Base-by-base conservation (phyloP, 2,329 filamentous ascomycete genomes). In the Venturia carpophila region DNA sequence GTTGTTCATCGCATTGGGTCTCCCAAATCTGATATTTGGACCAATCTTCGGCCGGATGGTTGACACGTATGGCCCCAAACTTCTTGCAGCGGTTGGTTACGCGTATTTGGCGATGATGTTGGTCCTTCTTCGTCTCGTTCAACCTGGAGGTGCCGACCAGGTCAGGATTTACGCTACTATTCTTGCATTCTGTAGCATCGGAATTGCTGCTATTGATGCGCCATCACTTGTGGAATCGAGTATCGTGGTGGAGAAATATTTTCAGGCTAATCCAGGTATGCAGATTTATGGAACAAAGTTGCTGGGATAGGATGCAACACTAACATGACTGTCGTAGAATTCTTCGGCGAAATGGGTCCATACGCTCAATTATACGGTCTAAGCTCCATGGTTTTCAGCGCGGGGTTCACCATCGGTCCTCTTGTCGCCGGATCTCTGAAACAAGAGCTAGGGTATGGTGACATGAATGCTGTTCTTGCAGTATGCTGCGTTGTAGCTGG, bases 341-440 rank as follows among this genome's bases (percentile, higher is more conserved):
- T 83, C 62, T 87, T 87, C 68, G 82, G 83, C 0, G 73, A 76
- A 0, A 76, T 81, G 5, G 82, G 83, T 0, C 85, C 85, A 0
- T 87, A 87, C 70, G 85, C 85, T 1, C 86, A 88, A 72, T 76
- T 88, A 0, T 89, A 87, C 71, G 85, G 83, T 2, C 75, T 88
- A 66, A 86, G 84, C 69, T 84, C 81, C n/a, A 81, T 87, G 78
- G 79, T 84, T 0, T 88, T 86, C 71, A 83, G 81, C 66, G 74
- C 77, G 0, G 86, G 87, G 0, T 73, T 88, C 63, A 82, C 84
- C 0, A 64, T 87, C 6, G 87, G 87, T 0, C 86, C 86, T 0
- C 71, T 87, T 17, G 71, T 84, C 62, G 82, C 80, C 9, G 85
- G 85, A 0, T 71, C 70, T 11, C 69, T 86, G 68, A 82, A 79